These are phyloP conservation scores for Lavandula angustifolia DNA, from an alignment of 257 asterid genomes.

Conservation along the genomic window DNA sequence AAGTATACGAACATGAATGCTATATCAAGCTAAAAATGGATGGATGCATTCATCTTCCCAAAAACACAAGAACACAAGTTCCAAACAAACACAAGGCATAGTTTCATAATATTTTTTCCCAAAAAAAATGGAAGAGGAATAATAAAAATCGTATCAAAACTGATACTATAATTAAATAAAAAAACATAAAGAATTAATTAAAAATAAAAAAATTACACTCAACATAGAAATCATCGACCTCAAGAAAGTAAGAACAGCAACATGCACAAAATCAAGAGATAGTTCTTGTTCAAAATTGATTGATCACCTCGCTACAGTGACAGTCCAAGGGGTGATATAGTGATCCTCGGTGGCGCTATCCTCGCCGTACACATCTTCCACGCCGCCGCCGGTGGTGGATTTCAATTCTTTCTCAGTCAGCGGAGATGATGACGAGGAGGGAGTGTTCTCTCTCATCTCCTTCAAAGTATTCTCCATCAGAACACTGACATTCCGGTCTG, in stretches of 20 bases:
- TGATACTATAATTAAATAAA: conserved; percentile 7
- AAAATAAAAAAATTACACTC: conserved; percentile 31
- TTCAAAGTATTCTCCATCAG: conserved; percentile 56
- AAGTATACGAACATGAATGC: background rate
- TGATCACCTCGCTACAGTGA: conserved; percentile 68
- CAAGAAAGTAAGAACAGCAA: background rate
- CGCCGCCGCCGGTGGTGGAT: conserved; percentile 65
- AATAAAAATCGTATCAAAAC: background rate
- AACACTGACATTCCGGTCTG: conserved; percentile 71
- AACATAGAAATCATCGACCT: conserved; percentile 38
- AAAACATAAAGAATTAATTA: background rate
- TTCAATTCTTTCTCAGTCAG: conserved; percentile 36
- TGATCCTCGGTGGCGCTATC: conserved; percentile 83
- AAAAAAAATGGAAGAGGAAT: background rate
- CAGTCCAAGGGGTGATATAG: conserved; percentile 71
- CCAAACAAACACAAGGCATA: background rate
- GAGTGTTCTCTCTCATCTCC: conserved; percentile 51
- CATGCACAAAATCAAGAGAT: background rate
- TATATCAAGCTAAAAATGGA: background rate
- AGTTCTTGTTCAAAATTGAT: background rate
- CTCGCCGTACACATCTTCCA: conserved; percentile 75
- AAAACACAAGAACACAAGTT: background rate
- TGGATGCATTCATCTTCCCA: background rate
- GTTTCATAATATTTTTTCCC: background rate
- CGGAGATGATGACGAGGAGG: conserved; percentile 29